Evolutionary conservation across 257 asterid genomes (phyloP), one percentile per base, ranked within the genome.

Genomic region (Lycium barbarum): DNA sequence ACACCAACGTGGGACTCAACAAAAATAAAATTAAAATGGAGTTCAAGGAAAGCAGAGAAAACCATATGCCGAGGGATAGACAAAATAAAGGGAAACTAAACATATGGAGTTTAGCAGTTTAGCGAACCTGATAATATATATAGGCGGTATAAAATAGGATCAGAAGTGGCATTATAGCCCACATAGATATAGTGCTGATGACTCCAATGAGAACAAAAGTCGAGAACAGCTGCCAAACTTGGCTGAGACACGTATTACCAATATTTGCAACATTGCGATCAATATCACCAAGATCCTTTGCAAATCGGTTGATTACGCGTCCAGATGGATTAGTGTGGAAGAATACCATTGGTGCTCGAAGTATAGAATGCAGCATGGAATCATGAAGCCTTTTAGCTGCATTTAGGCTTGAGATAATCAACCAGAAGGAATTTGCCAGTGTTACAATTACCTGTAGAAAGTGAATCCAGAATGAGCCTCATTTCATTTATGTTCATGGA

Each of bases 251-350:
- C 88, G 61, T 81, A 82, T 91, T 91, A 79, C 87, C 89, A 57
- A 83, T 63, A 85, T 81, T 87, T 47, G 96, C 93, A 67, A 93
- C 96, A 61, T 92, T 91, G 47, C 97, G 92, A 85, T 93, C 97
- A 79, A 93, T 87, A 79, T 93, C 97, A 33, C 97, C 94, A 62
- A 93, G 91, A 83, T 92, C 94, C 89, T 92, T 90, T 2, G 95
- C 89, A 51, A 93, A 94, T 91, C 98, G 84, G 89, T 94, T 94
- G 86, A 94, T 93, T 55, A 94, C 90, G 47, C 98, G 92, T 57
- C 98, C 98, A 65, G 88, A 87, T 9, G 98, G 98, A 85, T 93
- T 94, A 53, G 98, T 94, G 45, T 94, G 97, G 91, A 94, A 94
- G 90, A 94, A 94, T 20, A 91, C 91, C 98, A 94, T 94, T 71